Conservation (phyloP, 1,139 yeast species). For the Pneumocystis sp. region DNA sequence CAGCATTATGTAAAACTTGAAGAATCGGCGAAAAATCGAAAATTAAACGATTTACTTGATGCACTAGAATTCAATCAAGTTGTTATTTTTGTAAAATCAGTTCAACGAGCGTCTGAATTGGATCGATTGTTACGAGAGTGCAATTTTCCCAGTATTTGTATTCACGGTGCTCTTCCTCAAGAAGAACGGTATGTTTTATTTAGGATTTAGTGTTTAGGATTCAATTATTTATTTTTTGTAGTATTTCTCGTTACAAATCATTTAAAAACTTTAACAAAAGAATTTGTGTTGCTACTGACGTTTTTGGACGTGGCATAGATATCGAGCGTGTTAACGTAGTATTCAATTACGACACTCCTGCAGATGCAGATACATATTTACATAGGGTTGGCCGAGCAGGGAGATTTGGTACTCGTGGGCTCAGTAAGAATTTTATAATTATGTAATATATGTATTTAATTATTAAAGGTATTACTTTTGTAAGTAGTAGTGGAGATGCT, state of each 20-base stretch:
- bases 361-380: conserved; percentile 78
- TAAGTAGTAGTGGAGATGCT: conserved; percentile 72
- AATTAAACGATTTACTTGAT: conserved; percentile 82
- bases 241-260: conserved; percentile 79
- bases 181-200: conserved; percentile 49
- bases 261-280: conserved; percentile 98
- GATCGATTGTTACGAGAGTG: conserved; percentile 81
- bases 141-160: conserved; percentile 94
- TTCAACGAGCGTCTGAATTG: conserved; percentile 83
- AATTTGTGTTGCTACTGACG: conserved; percentile 96
- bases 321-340: conserved; percentile 97
- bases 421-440: conserved; percentile 20
- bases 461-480: conserved; percentile 59
- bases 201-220: conserved; percentile 15
- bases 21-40: conserved; percentile 88
- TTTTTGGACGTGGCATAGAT: conserved; percentile 98
- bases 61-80: conserved; percentile 96
- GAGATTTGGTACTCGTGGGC: conserved; percentile 98
- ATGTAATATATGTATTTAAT: neutral
- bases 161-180: conserved; percentile 90
- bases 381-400: conserved; percentile 99
- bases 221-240: neutral
- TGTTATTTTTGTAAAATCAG: conserved; percentile 85
- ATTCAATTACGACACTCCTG: conserved; percentile 70
- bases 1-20: conserved; percentile 83